phyloP scores from a whole-genome alignment of 2,329 filamentous ascomycete genomes.

The Colletotrichum spaethianum region DNA sequence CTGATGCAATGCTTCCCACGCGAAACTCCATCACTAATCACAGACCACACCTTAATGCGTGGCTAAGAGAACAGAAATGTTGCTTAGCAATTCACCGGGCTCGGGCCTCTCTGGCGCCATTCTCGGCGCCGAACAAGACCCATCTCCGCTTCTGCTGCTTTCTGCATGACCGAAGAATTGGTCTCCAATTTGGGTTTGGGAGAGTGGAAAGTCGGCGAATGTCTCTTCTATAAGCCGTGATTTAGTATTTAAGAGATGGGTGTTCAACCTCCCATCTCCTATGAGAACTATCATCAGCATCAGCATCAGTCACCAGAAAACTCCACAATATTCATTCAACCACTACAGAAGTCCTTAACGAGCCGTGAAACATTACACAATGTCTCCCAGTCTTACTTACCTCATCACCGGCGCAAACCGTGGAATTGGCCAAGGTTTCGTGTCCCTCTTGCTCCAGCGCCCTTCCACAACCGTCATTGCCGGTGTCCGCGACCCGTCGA shows the following conservation, averaged over 20 bases:
- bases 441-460: slow-evolving; percentile 17
- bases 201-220: not conserved
- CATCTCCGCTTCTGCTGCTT: not conserved
- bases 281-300: not conserved
- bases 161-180: not conserved
- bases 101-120: not conserved
- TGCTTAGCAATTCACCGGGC: not conserved
- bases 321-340: not conserved
- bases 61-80: not conserved
- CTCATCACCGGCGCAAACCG: slow-evolving; percentile 53
- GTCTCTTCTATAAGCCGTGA: not conserved
- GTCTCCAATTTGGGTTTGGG: too few relatives aligned
- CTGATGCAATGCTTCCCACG: not conserved
- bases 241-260: not conserved
- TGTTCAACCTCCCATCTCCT: not conserved
- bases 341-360: not conserved
- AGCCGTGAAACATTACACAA: slow-evolving; percentile 1
- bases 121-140: not conserved
- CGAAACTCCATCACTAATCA: too few relatives aligned
- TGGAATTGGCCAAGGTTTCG: slow-evolving; percentile 35
- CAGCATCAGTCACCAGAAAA: not conserved
- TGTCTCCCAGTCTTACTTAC: slow-evolving; percentile 50
- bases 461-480: slow-evolving; percentile 55
- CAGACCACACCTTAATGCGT: not conserved
- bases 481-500: slow-evolving; percentile 52